phyloP scores from a whole-genome alignment of 805 yeast genomes.

The Metahyphopichia silvanorum region DNA sequence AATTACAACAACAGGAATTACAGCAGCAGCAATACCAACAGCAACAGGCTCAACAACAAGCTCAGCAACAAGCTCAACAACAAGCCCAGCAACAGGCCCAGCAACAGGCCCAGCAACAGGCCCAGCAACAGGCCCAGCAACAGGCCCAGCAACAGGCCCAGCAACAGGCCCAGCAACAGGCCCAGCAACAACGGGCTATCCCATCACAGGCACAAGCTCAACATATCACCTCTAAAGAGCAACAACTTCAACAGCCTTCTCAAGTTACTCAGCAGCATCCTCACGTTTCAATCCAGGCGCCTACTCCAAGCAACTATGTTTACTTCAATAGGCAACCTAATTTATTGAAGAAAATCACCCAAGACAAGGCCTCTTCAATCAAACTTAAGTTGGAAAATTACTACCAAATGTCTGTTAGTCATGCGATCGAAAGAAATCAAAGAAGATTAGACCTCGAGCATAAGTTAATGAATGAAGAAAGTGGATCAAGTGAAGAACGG shows the following conservation, averaged over 20 bases:
- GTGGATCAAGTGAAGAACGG: slow-evolving; percentile 72
- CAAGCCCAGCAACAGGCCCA: slow-evolving; percentile 9
- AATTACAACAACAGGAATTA: slow-evolving; percentile 7
- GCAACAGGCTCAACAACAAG: slow-evolving; percentile 9
- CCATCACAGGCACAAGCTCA: slow-evolving; percentile 3
- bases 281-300: not conserved
- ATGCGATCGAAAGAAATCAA: slow-evolving; percentile 94
- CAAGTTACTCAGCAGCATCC: slow-evolving; percentile 1
- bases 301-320: slow-evolving; percentile 47
- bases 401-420: slow-evolving; percentile 80
- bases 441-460: slow-evolving; percentile 84
- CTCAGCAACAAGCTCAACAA: slow-evolving; percentile 4
- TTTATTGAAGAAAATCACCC: slow-evolving; percentile 64
- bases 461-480: slow-evolving; percentile 61
- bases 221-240: too few species aligned
- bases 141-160: slow-evolving; percentile 7
- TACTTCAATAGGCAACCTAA: slow-evolving; percentile 84
- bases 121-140: slow-evolving; percentile 10
- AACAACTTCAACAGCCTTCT: slow-evolving; percentile 8
- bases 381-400: slow-evolving; percentile 80
- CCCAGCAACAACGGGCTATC: slow-evolving; percentile 8
- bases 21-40: slow-evolving; percentile 5
- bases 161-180: slow-evolving; percentile 11
- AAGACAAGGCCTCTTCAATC: slow-evolving; percentile 81
- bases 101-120: slow-evolving; percentile 10